Evolutionary conservation across 805 yeast species (phyloP).

Genomic region (Wickerhamomyces rabaulensis): DNA sequence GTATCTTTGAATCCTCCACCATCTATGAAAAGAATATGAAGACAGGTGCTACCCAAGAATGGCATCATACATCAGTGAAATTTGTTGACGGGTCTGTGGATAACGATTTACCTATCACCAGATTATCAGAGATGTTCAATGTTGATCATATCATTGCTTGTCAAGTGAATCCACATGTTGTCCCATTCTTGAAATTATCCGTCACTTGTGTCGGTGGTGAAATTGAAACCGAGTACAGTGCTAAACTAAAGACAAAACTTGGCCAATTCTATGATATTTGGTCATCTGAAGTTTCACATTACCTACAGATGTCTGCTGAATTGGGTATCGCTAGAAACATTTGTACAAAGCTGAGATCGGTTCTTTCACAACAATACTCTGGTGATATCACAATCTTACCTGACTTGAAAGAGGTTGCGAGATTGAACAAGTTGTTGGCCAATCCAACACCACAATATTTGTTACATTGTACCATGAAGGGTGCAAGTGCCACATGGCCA

Average conservation of each 20-base stretch:
- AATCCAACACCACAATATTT: conserved; percentile 82
- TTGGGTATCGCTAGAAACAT: conserved; percentile 70
- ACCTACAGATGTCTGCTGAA: conserved; percentile 66
- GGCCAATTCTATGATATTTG: conserved; percentile 53
- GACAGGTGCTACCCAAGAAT: conserved; percentile 69
- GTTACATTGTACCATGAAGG: conserved; percentile 64
- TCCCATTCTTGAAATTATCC: conserved; percentile 72
- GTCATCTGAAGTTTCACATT: conserved; percentile 72
- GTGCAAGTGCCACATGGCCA: conserved; percentile 94
- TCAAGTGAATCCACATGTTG: conserved; percentile 95
- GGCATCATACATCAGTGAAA: conserved; percentile 73
- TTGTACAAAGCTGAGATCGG: conserved; percentile 66
- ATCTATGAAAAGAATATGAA: conserved; percentile 76
- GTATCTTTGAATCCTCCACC: conserved; percentile 81
- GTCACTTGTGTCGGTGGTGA: conserved; percentile 67
- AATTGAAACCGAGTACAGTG: conserved; percentile 54
- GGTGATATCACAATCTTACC: conserved; percentile 95
- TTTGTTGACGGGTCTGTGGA: conserved; percentile 97
- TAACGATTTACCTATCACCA: conserved; percentile 84
- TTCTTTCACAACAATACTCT: conserved; percentile 80
- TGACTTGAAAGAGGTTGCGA: conserved; percentile 49
- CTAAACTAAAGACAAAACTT: conserved; percentile 46
- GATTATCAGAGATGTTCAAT: conserved; percentile 93
- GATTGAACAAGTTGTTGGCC: conserved; percentile 56
- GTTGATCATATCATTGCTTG: conserved; percentile 97